Conservation (phyloP, 345 rosid genomes). For the Raphanus raphanistrum region DNA sequence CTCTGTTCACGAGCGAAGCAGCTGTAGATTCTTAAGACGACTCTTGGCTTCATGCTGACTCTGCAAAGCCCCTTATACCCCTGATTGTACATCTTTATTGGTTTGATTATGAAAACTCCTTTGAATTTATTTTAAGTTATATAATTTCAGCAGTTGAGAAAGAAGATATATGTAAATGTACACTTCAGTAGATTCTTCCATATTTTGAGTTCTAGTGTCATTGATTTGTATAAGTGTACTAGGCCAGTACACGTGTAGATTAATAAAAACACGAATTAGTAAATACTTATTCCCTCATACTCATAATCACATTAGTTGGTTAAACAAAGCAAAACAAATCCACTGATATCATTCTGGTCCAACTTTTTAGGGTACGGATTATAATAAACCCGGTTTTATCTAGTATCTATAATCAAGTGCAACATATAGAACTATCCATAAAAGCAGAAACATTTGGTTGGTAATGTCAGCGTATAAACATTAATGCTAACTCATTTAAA, state of each 20-base stretch:
- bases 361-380: not conserved
- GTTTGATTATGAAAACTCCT: not conserved
- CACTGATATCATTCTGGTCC: slow-evolving; percentile 22
- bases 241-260: not conserved
- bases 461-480: slow-evolving; percentile 39
- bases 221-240: not conserved
- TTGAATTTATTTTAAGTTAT: not conserved
- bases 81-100: not conserved
- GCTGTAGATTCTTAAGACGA: slow-evolving; percentile 23
- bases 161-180: not conserved
- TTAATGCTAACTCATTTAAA: slow-evolving; percentile 27
- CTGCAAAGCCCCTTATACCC: slow-evolving; percentile 7
- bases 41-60: slow-evolving; percentile 23
- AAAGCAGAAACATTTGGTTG: slow-evolving; percentile 43
- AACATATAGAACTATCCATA: slow-evolving; percentile 42
- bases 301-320: not conserved
- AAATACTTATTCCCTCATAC: not conserved
- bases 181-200: not conserved
- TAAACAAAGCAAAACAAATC: not conserved
- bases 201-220: not conserved
- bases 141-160: not conserved
- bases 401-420: slow-evolving; percentile 38
- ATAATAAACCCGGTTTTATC: slow-evolving; percentile 15
- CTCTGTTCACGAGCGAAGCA: slow-evolving; percentile 25
- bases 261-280: not conserved